Evolutionary conservation across 2,329 filamentous ascomycete species (phyloP), one percentile per base, ranked within the genome.

Genomic region (Fusarium coicis): DNA sequence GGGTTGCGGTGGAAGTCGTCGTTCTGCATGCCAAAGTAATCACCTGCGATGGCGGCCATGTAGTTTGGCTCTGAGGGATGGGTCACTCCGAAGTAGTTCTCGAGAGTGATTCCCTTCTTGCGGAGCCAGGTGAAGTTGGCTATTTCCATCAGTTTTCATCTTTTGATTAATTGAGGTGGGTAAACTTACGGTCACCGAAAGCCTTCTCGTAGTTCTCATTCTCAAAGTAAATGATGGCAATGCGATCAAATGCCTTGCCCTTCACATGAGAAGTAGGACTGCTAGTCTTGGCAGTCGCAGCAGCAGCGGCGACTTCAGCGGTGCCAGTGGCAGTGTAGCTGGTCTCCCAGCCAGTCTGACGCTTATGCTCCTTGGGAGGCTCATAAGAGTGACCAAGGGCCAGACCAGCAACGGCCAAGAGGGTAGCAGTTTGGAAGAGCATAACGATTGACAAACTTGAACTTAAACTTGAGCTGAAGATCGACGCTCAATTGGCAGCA

Each of bases 141-240:
- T 80, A 23, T 0, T 1, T 19, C 32, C n/a, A 30, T 49, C 26
- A 62, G 47, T 14, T 7, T 6, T 15, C 1, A 1, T 11, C 4
- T 16, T 16, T 34, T 3, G 4, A 42, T 23, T 0, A 19, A 10
- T n/a, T 21, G 11, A 18, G 8, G 9, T 9, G 5, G 2, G 2
- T 0, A 4, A 26, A 83, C 87, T 77, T 74, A 89, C 87, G 86
- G 79, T 95, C 91, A 8, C 86, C 87, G 46, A 85, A 85, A 5
- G 92, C 91, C 76, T 90, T 88, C 49, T 89, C 86, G 72, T 89
- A 95, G 80, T 91, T 88, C 52, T 91, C 93, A 79, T 95, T 95
- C 84, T 95, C 93, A 50, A 94, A 86, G 92, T 92, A 95, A 79
- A 95, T 90, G 57, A 90, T 88, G 53, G 91, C 90, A 71, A 93